phyloP scores from a whole-genome alignment of 1,284 basidiomycete genomes.

The Flammula alnicola region DNA sequence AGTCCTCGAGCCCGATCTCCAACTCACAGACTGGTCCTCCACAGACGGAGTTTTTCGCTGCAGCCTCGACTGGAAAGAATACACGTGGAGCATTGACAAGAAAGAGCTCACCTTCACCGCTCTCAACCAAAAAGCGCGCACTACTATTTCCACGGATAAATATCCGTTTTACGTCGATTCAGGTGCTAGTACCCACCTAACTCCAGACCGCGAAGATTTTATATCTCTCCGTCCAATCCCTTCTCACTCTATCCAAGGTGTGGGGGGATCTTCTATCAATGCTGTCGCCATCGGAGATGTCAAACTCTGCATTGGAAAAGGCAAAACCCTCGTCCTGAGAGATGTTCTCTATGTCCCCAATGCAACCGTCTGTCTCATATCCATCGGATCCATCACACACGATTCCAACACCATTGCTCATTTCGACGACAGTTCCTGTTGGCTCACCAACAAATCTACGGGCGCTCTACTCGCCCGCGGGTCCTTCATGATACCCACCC shows the following conservation, averaged over 20 bases:
- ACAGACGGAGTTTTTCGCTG: neutral
- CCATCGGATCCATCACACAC: constrained; percentile 17
- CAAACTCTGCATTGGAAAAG: constrained; percentile 23
- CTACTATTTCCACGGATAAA: neutral
- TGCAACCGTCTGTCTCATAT: constrained; percentile 28
- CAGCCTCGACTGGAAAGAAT: neutral
- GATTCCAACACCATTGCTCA: constrained; percentile 7
- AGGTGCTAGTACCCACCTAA: constrained; percentile 34
- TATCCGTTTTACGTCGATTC: constrained; percentile 33
- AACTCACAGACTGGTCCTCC: no score
- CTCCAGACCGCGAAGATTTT: constrained; percentile 33
- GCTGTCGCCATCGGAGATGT: constrained; percentile 34
- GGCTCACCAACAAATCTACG: no score
- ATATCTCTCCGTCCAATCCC: constrained; percentile 25
- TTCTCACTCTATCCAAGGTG: constrained; percentile 28
- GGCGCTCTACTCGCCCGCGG: no score
- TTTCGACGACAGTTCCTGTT: constrained; percentile 12
- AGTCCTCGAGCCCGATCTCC: no score
- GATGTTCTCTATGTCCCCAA: constrained; percentile 27
- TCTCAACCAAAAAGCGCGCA: neutral
- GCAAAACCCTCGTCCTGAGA: constrained; percentile 19
- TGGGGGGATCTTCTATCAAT: constrained; percentile 33
- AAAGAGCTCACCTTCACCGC: neutral
- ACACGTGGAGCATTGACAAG: neutral
- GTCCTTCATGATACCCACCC: no score